Evolutionary conservation across 768 basidiomycete genomes (phyloP), one percentile per base, ranked within the genome.

Genomic region (Mycena indigotica): DNA sequence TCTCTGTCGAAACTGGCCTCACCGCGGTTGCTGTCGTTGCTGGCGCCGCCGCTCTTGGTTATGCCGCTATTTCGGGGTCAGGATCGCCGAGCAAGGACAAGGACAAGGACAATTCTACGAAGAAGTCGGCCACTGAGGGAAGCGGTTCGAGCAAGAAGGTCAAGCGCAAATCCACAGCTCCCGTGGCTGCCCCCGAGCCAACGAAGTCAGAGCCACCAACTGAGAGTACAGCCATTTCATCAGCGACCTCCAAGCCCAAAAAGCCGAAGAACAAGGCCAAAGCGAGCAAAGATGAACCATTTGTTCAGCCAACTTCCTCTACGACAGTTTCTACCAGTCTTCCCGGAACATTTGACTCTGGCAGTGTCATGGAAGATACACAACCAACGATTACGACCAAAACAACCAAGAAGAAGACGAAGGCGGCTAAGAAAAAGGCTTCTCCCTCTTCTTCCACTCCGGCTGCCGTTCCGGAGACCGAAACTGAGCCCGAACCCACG

Each of bases 351-450:
- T 55, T 55, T 21, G 57, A 51, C 53, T 8, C 13, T 23, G 41
- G 15, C 41, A 44, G 21, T 21, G 41, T 44, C 21, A 21, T 44
- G 15, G 41, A 44, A 5, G 41, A 23, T 24, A 50, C 19, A 21
- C 56, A 6, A 41, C 26, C 3, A 30, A 29, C 15, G 44, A 45
- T 10, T 4, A 45, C 17, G 38, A 16, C 39, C 41, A 56, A 50
- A 28, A 41, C 41, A 39, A 60, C 35, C 38, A 58, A 56, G 55
- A 67, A 65, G 56, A 68, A 65, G 53, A 65, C 62, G 49, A 68
- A 65, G 30, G 57, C 62, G 35, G 73, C 68, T 58, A 74, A 72
- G 63, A 71, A 70, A 57, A 68, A 67, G 35, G 69, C 69, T 57
- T 62, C 65, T 28, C 52, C 57, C 13, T n/a, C 35, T 5, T n/a